Conservation (phyloP, 495 filamentous ascomycete species). For the Platismatia glauca region DNA sequence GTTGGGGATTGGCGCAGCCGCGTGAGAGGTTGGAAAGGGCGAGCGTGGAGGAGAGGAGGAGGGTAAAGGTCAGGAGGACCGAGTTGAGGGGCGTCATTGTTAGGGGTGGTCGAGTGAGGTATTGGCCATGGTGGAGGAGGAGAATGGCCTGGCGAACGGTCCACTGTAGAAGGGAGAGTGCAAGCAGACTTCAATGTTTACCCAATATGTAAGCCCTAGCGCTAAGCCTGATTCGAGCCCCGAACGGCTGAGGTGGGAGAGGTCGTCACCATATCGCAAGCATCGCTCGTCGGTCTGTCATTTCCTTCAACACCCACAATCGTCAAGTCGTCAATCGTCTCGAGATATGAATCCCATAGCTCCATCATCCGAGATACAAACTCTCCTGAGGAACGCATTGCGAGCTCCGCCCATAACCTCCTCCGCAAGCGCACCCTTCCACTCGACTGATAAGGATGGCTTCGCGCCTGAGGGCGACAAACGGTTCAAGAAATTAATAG, state of each 20-base stretch:
- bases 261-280: no score
- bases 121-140: neutral
- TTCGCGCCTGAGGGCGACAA: conserved; percentile 2
- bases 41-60: neutral
- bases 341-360: neutral
- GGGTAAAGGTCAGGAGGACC: neutral
- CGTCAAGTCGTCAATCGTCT: neutral
- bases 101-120: neutral
- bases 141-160: neutral
- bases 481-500: conserved; percentile 12
- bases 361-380: neutral
- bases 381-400: neutral
- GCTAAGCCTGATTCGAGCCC: neutral
- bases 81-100: neutral
- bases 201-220: neutral
- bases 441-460: conserved; percentile 8
- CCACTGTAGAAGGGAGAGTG: no score
- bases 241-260: neutral
- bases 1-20: neutral
- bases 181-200: no score
- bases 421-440: neutral
- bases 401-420: neutral
- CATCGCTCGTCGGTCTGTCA: no score
- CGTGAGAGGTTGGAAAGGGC: neutral
- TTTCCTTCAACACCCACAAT: neutral